Evolutionary conservation across 306 rosid genomes (phyloP).

Genomic region (Arachis stenosperma): DNA sequence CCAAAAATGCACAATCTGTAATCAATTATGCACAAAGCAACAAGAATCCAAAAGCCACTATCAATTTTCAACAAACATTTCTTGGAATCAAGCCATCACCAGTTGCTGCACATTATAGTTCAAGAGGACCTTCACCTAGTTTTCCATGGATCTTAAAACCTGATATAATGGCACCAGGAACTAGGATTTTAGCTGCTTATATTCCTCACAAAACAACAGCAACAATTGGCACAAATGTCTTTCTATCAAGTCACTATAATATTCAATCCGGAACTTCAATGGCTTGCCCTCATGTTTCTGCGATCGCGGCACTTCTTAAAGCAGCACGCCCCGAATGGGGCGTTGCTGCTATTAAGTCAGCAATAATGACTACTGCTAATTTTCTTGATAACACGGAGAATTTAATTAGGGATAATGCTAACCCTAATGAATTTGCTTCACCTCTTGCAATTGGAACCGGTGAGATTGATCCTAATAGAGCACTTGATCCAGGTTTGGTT

Average conservation of each 20-base stretch:
- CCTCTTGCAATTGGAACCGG: constrained; percentile 60
- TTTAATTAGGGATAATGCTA: constrained; percentile 42
- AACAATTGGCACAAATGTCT: constrained; percentile 30
- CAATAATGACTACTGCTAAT: constrained; percentile 42
- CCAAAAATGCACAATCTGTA: constrained; percentile 29
- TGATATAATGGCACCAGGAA: constrained; percentile 51
- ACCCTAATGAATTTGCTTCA: constrained; percentile 40
- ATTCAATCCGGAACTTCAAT: constrained; percentile 46
- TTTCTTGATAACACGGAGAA: constrained; percentile 35
- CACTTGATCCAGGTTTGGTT: constrained; percentile 56
- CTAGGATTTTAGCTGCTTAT: constrained; percentile 40
- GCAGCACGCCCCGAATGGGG: constrained; percentile 41
- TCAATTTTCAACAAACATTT: constrained; percentile 45
- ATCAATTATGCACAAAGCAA: constrained; percentile 30
- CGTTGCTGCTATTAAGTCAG: constrained; percentile 44
- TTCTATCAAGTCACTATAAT: constrained; percentile 34
- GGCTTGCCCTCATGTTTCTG: constrained; percentile 43
- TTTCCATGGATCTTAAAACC: constrained; percentile 39
- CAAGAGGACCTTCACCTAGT: constrained; percentile 52
- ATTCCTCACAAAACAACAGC: background rate
- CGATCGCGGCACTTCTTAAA: constrained; percentile 41
- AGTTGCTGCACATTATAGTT: constrained; percentile 38
- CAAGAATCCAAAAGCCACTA: constrained; percentile 23
- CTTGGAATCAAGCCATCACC: constrained; percentile 50
- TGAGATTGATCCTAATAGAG: constrained; percentile 53